Evolutionary conservation across 2,329 filamentous ascomycete species (phyloP), one percentile per base, ranked within the genome.

Genomic region (Pyrenochaeta sp.): DNA sequence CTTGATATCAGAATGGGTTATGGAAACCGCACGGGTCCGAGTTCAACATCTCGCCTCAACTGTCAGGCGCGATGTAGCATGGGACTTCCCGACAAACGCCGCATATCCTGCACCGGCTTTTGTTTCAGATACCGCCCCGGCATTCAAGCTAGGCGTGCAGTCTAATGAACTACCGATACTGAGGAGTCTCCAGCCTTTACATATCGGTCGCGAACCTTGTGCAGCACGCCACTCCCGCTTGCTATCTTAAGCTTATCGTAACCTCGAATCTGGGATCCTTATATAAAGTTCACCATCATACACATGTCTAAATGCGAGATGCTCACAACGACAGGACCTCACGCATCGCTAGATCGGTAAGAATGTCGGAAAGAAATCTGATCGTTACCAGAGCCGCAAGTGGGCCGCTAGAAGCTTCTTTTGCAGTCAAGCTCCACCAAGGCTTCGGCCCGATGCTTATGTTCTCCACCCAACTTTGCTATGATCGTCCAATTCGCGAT

Each of bases 321-420:
- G 46, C 44, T 39, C 36, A 30, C 24, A 7, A 25, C 5, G 2
- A 36, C 30, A 36, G 30, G 36, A 43, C 34, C 52, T 50, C 52
- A 50, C 42, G 50, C 52, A 57, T 54, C 24, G 57, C 59, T 61
- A 50, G 53, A 51, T 46, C 65, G 65, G 69, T 47, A 32, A 48
- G 54, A 65, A 60, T 64, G 27, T 65, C 58, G 64, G 66, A 49
- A 55, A 19, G 39, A 64, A 44, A 28, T 42, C 32, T 42, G 54
- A 61, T 64, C 54, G 51, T 47, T 58, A 58, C 62, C 19, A 71
- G 68, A 72, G 68, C 67, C 66, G 57, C 68, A 71, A 61, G 69
- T 69, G 69, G 68, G 63, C 53, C 64, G 55, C 67, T 72, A 72
- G 66, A 72, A 69, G 68, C 70, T 71, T 72, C 64, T 60, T 67